phyloP scores from a whole-genome alignment of 257 asterid genomes.

The Plantago elongata region DNA sequence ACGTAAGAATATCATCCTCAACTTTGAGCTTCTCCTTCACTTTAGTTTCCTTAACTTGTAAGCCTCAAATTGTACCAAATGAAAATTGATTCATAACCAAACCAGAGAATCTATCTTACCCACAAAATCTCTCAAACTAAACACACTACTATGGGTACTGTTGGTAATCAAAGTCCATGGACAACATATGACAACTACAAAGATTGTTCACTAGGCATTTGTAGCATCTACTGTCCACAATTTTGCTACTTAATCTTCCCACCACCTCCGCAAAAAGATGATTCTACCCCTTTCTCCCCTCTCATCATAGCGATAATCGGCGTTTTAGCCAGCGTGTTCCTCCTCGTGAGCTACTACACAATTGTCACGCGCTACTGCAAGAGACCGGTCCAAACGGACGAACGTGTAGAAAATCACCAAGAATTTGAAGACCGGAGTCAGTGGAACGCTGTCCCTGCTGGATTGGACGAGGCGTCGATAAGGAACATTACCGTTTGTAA shows the following conservation, averaged over 20 bases:
- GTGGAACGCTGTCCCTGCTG: conserved; percentile 32
- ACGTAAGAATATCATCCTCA: conserved; percentile 29
- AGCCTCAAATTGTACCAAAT: conserved; percentile 23
- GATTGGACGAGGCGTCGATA: conserved; percentile 61
- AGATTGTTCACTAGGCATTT: conserved; percentile 63
- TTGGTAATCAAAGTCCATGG: conserved; percentile 52
- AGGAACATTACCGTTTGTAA: conserved; percentile 49
- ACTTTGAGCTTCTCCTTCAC: conserved; percentile 23
- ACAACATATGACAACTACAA: conserved; percentile 44
- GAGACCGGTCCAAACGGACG: conserved; percentile 22
- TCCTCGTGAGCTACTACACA: conserved; percentile 47
- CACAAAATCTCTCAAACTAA: conserved; percentile 19
- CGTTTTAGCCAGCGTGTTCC: conserved; percentile 34
- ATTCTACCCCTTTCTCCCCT: conserved; percentile 47
- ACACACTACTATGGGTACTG: conserved; percentile 38
- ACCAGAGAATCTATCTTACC: no score
- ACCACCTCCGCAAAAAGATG: conserved; percentile 51
- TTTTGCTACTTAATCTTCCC: conserved; percentile 75
- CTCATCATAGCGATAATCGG: conserved; percentile 45
- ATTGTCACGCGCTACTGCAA: conserved; percentile 45
- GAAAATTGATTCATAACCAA: no score
- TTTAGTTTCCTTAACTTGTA: conserved; percentile 34
- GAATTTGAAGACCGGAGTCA: conserved; percentile 25
- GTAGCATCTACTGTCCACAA: conserved; percentile 77
- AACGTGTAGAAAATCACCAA: conserved; percentile 15